Conservation (phyloP, 2,329 filamentous ascomycete species). For the Raffaelea arxii region DNA sequence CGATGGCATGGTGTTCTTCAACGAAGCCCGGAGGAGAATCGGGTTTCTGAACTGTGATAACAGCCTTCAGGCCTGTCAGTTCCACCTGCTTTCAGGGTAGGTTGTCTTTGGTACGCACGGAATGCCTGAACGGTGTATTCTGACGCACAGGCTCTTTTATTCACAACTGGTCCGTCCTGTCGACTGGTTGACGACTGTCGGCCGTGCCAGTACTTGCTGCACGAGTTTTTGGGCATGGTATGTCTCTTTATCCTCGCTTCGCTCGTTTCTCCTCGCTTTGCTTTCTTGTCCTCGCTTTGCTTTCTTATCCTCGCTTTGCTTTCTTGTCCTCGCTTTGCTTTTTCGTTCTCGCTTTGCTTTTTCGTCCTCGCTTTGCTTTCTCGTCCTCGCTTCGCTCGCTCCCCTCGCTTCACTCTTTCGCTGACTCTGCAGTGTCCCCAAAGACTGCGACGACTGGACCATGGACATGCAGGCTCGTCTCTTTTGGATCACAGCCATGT, state of each 20-base stretch:
- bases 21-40: constrained; percentile 40
- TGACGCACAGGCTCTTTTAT: constrained; percentile 19
- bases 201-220: constrained; percentile 39
- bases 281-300: no score
- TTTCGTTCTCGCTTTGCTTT: no score
- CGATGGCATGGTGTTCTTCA: constrained; percentile 39
- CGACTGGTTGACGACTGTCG: constrained; percentile 43
- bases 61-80: constrained; percentile 40
- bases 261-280: no score
- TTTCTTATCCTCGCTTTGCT: no score
- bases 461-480: constrained; percentile 45
- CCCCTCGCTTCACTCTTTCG: background rate
- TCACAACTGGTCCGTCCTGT: constrained; percentile 41
- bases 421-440: constrained; percentile 18
- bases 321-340: no score
- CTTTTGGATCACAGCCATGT: constrained; percentile 46
- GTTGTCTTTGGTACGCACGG: no score
- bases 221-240: constrained; percentile 34
- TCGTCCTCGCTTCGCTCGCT: no score
- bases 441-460: constrained; percentile 40
- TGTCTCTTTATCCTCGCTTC: constrained; percentile 11
- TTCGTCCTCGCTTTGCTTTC: no score
- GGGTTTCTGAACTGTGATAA: constrained; percentile 21
- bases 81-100: constrained; percentile 37
- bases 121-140: no score